These are phyloP conservation scores for Mercurialis annua DNA, from an alignment of 345 rosid genomes.

Conservation along the genomic window DNA sequence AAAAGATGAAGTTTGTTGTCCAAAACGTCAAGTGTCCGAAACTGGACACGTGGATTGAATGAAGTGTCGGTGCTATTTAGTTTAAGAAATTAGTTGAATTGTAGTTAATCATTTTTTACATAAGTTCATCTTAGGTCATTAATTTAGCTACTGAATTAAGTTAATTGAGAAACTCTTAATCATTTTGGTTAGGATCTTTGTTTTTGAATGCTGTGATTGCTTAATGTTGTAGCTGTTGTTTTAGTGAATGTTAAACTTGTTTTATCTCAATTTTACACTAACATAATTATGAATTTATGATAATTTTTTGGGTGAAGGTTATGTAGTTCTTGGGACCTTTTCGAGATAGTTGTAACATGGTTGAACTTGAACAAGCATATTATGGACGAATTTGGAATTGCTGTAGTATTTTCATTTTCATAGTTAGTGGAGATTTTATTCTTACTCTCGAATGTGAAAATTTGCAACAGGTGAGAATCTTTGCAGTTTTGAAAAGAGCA, in stretches of 20 bases:
- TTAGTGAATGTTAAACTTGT: background rate
- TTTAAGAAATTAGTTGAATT: background rate
- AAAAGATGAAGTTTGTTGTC: too few relatives aligned
- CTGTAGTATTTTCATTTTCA: background rate
- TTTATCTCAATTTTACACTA: background rate
- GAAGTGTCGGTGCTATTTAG: too few relatives aligned
- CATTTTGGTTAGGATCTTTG: background rate
- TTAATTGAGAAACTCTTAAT: background rate
- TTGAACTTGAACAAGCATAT: background rate
- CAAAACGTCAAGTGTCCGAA: too few relatives aligned
- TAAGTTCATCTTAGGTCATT: background rate
- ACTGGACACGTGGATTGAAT: too few relatives aligned
- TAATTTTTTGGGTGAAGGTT: background rate
- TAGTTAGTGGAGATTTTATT: slow-evolving; percentile 1
- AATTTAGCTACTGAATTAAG: background rate
- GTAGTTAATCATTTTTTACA: background rate
- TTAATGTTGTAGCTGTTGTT: background rate
- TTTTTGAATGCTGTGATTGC: background rate
- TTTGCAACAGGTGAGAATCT: slow-evolving; percentile 9
- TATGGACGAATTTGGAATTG: background rate
- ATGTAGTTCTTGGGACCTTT: background rate
- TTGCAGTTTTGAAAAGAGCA: background rate
- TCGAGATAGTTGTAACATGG: too few relatives aligned
- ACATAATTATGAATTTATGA: background rate
- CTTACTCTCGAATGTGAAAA: background rate